phyloP scores from a whole-genome alignment of 1,284 basidiomycete species.

The Ceratobasidium sp. region DNA sequence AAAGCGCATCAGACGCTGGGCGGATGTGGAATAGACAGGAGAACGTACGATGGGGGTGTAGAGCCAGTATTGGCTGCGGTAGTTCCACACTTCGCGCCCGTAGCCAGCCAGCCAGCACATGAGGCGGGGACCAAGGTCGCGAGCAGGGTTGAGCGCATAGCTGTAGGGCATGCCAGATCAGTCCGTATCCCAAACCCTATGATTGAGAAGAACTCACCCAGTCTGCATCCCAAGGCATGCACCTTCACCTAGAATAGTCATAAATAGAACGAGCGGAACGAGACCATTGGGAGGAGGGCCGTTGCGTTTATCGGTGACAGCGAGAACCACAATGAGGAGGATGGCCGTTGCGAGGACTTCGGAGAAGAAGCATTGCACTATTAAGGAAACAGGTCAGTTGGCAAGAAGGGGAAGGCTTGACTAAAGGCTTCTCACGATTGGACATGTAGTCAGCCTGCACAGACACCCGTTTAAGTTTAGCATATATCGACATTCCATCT shows the following conservation, averaged over 20 bases:
- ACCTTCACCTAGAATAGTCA: conserved; percentile 66
- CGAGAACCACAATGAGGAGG: conserved; percentile 62
- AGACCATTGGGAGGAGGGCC: conserved; percentile 61
- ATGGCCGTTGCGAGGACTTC: conserved; percentile 69
- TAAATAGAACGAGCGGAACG: conserved; percentile 65
- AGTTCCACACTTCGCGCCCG: conserved; percentile 54
- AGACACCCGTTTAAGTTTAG: conserved; percentile 12
- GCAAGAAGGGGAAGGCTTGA: conserved; percentile 54
- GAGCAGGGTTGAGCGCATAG: conserved; percentile 69
- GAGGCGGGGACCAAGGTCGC: conserved; percentile 71
- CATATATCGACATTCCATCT: background rate
- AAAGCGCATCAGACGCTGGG: background rate
- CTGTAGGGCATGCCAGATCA: conserved; percentile 48
- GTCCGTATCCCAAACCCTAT: conserved; percentile 3
- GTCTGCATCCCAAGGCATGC: conserved; percentile 68
- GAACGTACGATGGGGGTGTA: conserved; percentile 70
- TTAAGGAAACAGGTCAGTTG: conserved; percentile 58
- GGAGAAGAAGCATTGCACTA: conserved; percentile 41
- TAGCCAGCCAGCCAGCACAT: conserved; percentile 71
- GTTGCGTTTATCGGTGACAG: conserved; percentile 61
- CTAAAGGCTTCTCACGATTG: conserved; percentile 40
- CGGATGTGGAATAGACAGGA: background rate
- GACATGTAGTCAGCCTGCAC: conserved; percentile 45
- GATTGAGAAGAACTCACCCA: conserved; percentile 50
- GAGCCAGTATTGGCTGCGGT: conserved; percentile 72